Conservation (phyloP, 2,329 filamentous ascomycete genomes). For the Penicillium sp. region DNA sequence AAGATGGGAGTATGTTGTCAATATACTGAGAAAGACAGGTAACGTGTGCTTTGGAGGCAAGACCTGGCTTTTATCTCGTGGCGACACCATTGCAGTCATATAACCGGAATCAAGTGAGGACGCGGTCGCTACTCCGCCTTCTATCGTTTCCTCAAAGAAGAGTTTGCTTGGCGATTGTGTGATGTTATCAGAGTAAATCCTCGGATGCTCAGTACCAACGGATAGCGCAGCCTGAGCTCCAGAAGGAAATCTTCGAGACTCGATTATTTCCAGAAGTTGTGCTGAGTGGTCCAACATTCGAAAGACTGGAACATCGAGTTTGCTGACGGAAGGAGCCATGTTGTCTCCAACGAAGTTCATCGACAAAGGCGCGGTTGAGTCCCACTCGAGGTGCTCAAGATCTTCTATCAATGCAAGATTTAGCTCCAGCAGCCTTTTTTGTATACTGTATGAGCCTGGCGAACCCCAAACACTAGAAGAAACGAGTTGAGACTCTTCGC, state of each 20-base stretch:
- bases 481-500: background rate
- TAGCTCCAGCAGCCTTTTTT: constrained; percentile 14
- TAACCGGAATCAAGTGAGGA: constrained; percentile 17
- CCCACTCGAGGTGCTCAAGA: constrained; percentile 13
- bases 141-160: background rate
- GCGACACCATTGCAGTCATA: constrained; percentile 2
- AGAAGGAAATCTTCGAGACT: background rate
- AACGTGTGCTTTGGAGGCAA: constrained; percentile 2
- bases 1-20: constrained; percentile 20
- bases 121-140: constrained; percentile 3
- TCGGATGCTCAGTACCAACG: background rate
- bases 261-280: constrained; percentile 17
- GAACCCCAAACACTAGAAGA: background rate
- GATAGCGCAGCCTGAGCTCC: background rate
- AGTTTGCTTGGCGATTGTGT: background rate
- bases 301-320: constrained; percentile 18
- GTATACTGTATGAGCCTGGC: background rate
- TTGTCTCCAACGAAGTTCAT: constrained; percentile 2
- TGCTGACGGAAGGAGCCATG: background rate
- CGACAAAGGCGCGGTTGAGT: background rate
- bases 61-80: background rate
- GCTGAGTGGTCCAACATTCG: constrained; percentile 19
- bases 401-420: constrained; percentile 18
- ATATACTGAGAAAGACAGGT: constrained; percentile 11
- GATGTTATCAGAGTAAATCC: background rate